phyloP scores from a whole-genome alignment of 805 yeast species.

The Starmera quercuum region DNA sequence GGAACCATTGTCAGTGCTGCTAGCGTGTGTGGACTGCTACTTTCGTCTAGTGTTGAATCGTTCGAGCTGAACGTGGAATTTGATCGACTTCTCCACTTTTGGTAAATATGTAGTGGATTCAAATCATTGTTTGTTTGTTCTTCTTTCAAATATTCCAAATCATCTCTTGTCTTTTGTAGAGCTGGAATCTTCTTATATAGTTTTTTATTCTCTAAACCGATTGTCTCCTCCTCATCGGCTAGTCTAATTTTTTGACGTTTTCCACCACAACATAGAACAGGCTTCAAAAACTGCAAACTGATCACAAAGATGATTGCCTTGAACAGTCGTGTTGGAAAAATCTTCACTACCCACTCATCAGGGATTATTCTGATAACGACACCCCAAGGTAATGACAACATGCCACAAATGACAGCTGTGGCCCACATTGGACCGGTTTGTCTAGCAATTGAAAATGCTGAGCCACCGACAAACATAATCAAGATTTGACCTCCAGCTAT shows the following conservation, averaged over 20 bases:
- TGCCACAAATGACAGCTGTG: constrained; percentile 75
- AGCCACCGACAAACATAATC: constrained; percentile 96
- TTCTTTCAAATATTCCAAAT: constrained; percentile 18
- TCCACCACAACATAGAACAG: constrained; percentile 3
- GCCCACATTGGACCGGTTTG: constrained; percentile 90
- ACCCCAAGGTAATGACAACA: constrained; percentile 77
- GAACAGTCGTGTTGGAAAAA: constrained; percentile 52
- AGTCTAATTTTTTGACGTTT: constrained; percentile 4
- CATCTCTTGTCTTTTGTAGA: constrained; percentile 23
- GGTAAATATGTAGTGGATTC: constrained; percentile 19
- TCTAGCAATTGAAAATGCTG: constrained; percentile 77
- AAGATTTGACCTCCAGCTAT: constrained; percentile 81
- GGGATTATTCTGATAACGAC: constrained; percentile 71
- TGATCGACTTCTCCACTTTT: constrained; percentile 18
- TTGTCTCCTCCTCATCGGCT: constrained; percentile 3
- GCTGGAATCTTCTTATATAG: constrained; percentile 23
- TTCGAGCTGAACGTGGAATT: constrained; percentile 7
- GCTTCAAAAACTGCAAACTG: constrained; percentile 12
- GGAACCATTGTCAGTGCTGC: constrained; percentile 46
- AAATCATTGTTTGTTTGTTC: constrained; percentile 9
- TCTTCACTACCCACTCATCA: constrained; percentile 58
- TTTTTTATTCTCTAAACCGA: constrained; percentile 8
- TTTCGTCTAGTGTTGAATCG: constrained; percentile 6
- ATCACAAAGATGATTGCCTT: constrained; percentile 9
- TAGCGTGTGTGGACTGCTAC: constrained; percentile 18